Conservation (phyloP, 192 early-diverging fungal species). For the Backusella circina region DNA sequence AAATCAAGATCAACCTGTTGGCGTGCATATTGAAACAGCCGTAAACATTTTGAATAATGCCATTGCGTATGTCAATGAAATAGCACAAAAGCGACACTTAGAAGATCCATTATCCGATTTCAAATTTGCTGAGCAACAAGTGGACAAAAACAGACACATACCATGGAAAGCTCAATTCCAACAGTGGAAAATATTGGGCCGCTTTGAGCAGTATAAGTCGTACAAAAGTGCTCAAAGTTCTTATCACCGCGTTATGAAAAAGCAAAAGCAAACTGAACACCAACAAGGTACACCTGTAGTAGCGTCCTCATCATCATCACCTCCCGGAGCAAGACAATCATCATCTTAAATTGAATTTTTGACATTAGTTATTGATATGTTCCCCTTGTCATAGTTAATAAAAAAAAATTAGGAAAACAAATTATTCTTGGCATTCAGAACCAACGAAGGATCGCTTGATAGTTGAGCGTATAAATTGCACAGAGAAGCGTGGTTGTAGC, state of each 20-base stretch:
- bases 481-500: neutral
- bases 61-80: constrained; percentile 3
- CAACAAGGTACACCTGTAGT: constrained; percentile 1
- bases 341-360: constrained; percentile 8
- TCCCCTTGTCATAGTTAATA: constrained; percentile 10
- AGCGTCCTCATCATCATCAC: neutral
- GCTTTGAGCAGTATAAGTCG: constrained; percentile 1
- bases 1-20: neutral
- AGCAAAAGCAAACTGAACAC: constrained; percentile 5
- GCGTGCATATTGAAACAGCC: neutral
- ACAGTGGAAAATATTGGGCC: constrained; percentile 2
- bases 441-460: constrained; percentile 5
- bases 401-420: neutral
- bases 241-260: neutral
- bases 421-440: constrained; percentile 4
- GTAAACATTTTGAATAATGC: constrained; percentile 5
- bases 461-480: constrained; percentile 8
- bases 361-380: constrained; percentile 6
- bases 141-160: neutral
- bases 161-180: constrained; percentile 6
- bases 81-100: constrained; percentile 7
- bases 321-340: neutral
- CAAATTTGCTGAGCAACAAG: neutral
- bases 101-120: neutral
- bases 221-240: constrained; percentile 9